phyloP scores from a whole-genome alignment of 1,139 yeast species.

The Taiozyma onychis region DNA sequence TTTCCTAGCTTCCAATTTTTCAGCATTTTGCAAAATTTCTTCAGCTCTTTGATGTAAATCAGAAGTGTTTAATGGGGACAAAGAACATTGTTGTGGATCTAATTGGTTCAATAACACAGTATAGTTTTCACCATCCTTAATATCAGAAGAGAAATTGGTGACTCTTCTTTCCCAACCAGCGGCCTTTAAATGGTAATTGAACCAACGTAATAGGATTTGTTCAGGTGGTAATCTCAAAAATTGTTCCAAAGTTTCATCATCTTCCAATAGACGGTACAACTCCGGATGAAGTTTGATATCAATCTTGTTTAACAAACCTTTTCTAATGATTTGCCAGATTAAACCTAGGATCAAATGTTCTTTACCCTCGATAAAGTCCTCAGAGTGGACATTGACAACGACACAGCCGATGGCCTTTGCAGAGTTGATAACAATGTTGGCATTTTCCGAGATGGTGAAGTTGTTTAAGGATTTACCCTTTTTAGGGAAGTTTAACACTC shows the following conservation, averaged over 20 bases:
- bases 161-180: slow-evolving; percentile 92
- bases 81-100: slow-evolving; percentile 78
- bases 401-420: slow-evolving; percentile 99
- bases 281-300: slow-evolving; percentile 97
- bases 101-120: slow-evolving; percentile 85
- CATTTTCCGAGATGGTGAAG: slow-evolving; percentile 94
- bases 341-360: slow-evolving; percentile 94
- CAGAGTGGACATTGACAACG: slow-evolving; percentile 95
- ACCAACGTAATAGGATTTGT: slow-evolving; percentile 95
- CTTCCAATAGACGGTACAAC: slow-evolving; percentile 87
- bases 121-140: slow-evolving; percentile 92
- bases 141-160: slow-evolving; percentile 78
- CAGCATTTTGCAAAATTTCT: slow-evolving; percentile 79
- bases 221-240: slow-evolving; percentile 96
- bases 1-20: slow-evolving; percentile 86
- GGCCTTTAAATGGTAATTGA: slow-evolving; percentile 89
- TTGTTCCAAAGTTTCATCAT: slow-evolving; percentile 95
- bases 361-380: slow-evolving; percentile 93
- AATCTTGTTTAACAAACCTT: slow-evolving; percentile 90
- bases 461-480: slow-evolving; percentile 81
- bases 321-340: slow-evolving; percentile 97
- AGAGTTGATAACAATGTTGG: slow-evolving; percentile 94
- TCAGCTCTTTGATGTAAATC: slow-evolving; percentile 83
- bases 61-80: slow-evolving; percentile 60
- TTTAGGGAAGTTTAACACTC: slow-evolving; percentile 88